Evolutionary conservation across 139 green algal species (phyloP), one percentile per base, ranked within the genome.

Genomic region (Astrephomene gubernaculifera): DNA sequence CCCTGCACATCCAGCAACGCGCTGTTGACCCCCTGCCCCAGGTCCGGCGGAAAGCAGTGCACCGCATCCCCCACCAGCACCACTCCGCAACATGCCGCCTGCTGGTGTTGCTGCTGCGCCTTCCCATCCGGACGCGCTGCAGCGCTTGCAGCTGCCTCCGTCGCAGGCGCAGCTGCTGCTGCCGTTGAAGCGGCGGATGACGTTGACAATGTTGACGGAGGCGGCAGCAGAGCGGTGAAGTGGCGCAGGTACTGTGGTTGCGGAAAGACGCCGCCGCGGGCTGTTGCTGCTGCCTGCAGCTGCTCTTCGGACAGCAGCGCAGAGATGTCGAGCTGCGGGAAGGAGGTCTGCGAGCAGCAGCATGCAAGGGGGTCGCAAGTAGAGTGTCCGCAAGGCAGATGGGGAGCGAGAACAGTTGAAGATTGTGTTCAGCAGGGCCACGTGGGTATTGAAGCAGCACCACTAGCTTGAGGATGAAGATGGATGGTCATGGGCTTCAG

Each of bases 11-110:
- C 87, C 64, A 74, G n/a, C 31, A 91, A 68, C 21, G 83, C 70
- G 53, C 71, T 70, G 78, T 91, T 91, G 33, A 91, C 87, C 0
- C 87, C 87, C 78, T 91, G 83, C 6, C 82, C 87, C 43, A 90
- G 68, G 60, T 87, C 87, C 17, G 87, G 87, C n/a, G 87, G 87
- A 25, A 91, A 89, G 63, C 54, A 87, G 83, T 91, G 87, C 38
- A 87, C 68, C 27, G 87, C 78, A 63, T 82, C 85, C 17, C 85
- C 85, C 44, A 75, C 7, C 41, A 87, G 82, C 24, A 29, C 70
- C 38, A 87, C 82, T 7, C 82, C 70, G 68, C 38, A 57, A 39
- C 65, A 45, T n/a, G n/a, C n/a, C n/a, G n/a, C 24, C 61, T 49
- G 27, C 61, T 57, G 60, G 36, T 4, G 35, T 27, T 22, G 27